Evolutionary conservation across 2,329 filamentous ascomycete species (phyloP), one percentile per base, ranked within the genome.

Genomic region (Zymoseptoria brevis): DNA sequence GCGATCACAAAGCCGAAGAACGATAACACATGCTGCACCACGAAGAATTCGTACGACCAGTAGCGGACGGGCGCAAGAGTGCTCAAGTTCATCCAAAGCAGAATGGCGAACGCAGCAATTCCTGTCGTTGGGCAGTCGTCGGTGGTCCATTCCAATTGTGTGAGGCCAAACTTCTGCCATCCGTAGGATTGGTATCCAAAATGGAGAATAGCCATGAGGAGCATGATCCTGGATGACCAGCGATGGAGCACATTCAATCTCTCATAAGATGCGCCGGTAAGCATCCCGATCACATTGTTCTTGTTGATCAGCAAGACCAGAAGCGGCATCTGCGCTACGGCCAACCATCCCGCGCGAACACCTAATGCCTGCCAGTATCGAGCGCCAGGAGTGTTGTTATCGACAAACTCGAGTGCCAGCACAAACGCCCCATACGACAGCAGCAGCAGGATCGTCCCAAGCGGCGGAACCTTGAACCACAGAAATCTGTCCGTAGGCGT

Each of bases 231-330:
- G 21, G 72, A 69, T 53, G 71, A 68, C 73, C 73, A 75, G 52
- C 72, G 70, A 62, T 74, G 72, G 22, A 72, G 58, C 19, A 71
- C 65, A 49, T 74, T 72, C 4, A 75, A 63, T 6, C 71, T 62
- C 59, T 72, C 72, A 59, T 73, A 74, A 1, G 67, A 70, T 0
- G 68, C 60, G 1, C 71, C 70, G 1, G 69, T 71, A 0, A 70
- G 53, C 5, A 67, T 61, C 8, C 67, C 67, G 29, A 75, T 67
- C 21, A 74, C 58, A 57, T 75, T 76, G 56, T 73, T 68, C 62
- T 75, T 75, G 61, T 74, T 75, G 41, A 72, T 70, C 13, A 76
- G 69, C n/a, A 74, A 63, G 8, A 76, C 64, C 16, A 76, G 62
- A 50, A 75, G 69, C 4, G 72, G 74, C 11, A 75, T 60, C 57